A percentile compares a stretch with the other conserved stretches of the same genome.
Evolutionary conservation across 2,329 filamentous ascomycete species (phyloP).

Genomic region (Xylaria hypoxylon): DNA sequence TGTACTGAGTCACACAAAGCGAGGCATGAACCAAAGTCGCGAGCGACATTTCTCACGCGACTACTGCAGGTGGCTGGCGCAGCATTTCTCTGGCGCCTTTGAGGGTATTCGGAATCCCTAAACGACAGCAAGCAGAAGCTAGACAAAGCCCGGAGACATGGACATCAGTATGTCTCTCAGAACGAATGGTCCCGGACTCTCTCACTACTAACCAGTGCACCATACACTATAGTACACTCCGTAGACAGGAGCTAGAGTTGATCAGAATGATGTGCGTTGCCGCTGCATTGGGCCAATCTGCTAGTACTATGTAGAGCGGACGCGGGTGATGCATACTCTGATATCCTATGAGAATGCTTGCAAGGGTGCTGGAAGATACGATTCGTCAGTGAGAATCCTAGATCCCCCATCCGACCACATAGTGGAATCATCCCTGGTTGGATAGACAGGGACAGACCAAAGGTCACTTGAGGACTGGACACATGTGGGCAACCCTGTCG

Average conservation of each 20-base stretch:
- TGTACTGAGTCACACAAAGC: slow-evolving; percentile 33
- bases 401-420: slow-evolving; percentile 39
- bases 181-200: slow-evolving; percentile 21
- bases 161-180: slow-evolving; percentile 2
- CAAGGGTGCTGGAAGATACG: slow-evolving; percentile 47
- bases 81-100: slow-evolving; percentile 3
- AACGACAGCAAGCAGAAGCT: slow-evolving; percentile 18
- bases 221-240: not conserved
- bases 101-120: not conserved
- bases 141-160: slow-evolving; percentile 16
- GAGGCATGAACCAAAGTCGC: slow-evolving; percentile 15
- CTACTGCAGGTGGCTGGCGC: slow-evolving; percentile 10
- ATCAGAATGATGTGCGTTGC: slow-evolving; percentile 42
- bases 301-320: slow-evolving; percentile 51
- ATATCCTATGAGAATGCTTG: slow-evolving; percentile 56
- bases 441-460: slow-evolving; percentile 40
- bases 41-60: slow-evolving; percentile 5
- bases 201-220: slow-evolving; percentile 10
- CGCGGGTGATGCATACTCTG: slow-evolving; percentile 55
- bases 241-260: slow-evolving; percentile 26
- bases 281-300: slow-evolving; percentile 58
- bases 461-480: slow-evolving; percentile 26
- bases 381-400: slow-evolving; percentile 52
- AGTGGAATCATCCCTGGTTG: slow-evolving; percentile 45
- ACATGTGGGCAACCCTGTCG: slow-evolving; percentile 39